phyloP scores from a whole-genome alignment of 2,329 filamentous ascomycete genomes.

The Calonectria hongkongensis region DNA sequence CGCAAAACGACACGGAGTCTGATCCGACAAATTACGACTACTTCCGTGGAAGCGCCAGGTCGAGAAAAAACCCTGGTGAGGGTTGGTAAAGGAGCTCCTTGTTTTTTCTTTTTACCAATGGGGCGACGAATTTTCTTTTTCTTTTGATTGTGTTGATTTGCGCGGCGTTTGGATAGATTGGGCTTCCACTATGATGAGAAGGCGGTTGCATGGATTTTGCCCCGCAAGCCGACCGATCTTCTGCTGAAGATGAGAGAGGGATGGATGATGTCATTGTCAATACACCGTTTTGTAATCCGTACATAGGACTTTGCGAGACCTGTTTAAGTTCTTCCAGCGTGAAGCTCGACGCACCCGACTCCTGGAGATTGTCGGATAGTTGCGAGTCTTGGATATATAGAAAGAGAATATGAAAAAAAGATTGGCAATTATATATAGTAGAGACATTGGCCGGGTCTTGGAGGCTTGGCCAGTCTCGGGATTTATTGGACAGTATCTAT shows the following conservation, averaged over 20 bases:
- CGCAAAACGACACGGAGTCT: constrained; percentile 68
- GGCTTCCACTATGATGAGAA: constrained; percentile 37
- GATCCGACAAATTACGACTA: constrained; percentile 74
- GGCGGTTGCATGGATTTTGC: constrained; percentile 28
- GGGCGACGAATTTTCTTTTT: constrained; percentile 19
- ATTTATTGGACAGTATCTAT: constrained; percentile 20
- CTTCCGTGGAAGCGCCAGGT: constrained; percentile 65
- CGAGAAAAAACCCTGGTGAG: constrained; percentile 60
- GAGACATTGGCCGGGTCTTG: neutral
- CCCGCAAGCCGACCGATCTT: constrained; percentile 25
- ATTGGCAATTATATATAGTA: constrained; percentile 25
- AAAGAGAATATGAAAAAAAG: constrained; percentile 24
- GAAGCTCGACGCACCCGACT: constrained; percentile 10
- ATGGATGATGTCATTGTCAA: constrained; percentile 26
- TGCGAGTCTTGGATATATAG: constrained; percentile 16
- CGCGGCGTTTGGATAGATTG: constrained; percentile 58
- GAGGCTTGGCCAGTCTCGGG: neutral
- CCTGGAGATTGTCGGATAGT: constrained; percentile 23
- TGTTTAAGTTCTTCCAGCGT: constrained; percentile 33
- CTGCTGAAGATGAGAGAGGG: constrained; percentile 26
- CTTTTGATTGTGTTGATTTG: constrained; percentile 48
- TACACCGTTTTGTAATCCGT: constrained; percentile 42
- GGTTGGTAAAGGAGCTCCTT: constrained; percentile 59
- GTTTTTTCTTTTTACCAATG: no score
- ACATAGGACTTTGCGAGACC: constrained; percentile 32